Evolutionary conservation across 2,329 filamentous ascomycete genomes (phyloP).

Genomic region (Xylaria digitata): DNA sequence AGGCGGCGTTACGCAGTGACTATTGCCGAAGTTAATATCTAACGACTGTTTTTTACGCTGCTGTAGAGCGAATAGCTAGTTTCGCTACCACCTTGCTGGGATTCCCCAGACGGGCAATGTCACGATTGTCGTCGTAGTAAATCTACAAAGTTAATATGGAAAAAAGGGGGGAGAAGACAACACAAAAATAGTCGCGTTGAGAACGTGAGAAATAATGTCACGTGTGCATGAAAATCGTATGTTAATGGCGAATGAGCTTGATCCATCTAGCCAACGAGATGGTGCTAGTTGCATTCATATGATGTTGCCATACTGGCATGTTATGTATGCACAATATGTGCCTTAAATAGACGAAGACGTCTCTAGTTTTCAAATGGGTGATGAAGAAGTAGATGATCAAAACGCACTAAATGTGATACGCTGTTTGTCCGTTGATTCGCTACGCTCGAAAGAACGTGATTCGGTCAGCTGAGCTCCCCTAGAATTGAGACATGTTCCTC

Average conservation of each 20-base stretch:
- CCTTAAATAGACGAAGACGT: slow-evolving; percentile 34
- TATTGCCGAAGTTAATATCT: slow-evolving; percentile 18
- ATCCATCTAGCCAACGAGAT: slow-evolving; percentile 45
- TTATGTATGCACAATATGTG: slow-evolving; percentile 35
- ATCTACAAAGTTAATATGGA: slow-evolving; percentile 24
- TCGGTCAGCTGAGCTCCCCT: slow-evolving; percentile 51
- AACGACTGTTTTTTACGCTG: slow-evolving; percentile 4
- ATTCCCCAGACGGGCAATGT: slow-evolving; percentile 21
- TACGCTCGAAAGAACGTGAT: slow-evolving; percentile 51
- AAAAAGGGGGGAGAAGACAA: slow-evolving; percentile 1
- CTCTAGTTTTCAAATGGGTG: slow-evolving; percentile 29
- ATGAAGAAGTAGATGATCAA: slow-evolving; percentile 45
- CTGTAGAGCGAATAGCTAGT: background rate
- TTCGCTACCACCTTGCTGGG: slow-evolving; percentile 31
- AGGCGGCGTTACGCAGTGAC: slow-evolving; percentile 7
- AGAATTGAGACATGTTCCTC: slow-evolving; percentile 33
- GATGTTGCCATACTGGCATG: slow-evolving; percentile 36
- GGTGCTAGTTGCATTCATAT: slow-evolving; percentile 49
- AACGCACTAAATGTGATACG: slow-evolving; percentile 34
- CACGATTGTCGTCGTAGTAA: background rate
- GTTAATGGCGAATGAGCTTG: slow-evolving; percentile 46
- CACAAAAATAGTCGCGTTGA: slow-evolving; percentile 12
- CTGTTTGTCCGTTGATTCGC: slow-evolving; percentile 36
- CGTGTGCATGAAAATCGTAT: slow-evolving; percentile 7
- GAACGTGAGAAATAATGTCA: slow-evolving; percentile 14